Conservation (phyloP, 169 alveolate genomes). For the Babesia gibsoni region DNA sequence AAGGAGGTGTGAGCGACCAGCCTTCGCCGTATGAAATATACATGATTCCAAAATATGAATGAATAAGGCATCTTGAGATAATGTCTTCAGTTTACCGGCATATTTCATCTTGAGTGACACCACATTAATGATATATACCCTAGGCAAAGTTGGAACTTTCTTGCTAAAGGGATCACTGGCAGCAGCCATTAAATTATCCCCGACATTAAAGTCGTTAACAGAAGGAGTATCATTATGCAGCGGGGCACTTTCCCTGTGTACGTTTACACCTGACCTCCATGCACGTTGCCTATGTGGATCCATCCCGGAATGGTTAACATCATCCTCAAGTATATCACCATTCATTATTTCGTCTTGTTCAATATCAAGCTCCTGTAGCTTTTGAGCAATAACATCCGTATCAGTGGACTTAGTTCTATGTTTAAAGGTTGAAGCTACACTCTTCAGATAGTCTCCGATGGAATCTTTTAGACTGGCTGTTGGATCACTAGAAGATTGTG, state of each 20-base stretch:
- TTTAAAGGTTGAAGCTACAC: too few species aligned
- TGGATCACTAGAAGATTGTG: slow-evolving; percentile 28
- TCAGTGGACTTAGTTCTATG: neutral
- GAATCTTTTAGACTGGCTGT: slow-evolving; percentile 22
- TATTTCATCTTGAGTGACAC: slow-evolving; percentile 34
- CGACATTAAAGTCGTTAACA: neutral
- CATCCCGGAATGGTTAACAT: too few species aligned
- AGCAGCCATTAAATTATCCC: neutral
- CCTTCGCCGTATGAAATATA: slow-evolving; percentile 42
- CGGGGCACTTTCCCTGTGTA: neutral
- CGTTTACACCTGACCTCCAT: neutral
- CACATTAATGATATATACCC: slow-evolving; percentile 48
- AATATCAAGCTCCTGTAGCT: neutral
- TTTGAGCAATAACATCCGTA: neutral
- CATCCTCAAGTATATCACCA: neutral
- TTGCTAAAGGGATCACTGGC: slow-evolving; percentile 26
- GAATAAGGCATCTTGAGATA: slow-evolving; percentile 28
- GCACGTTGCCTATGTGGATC: too few species aligned
- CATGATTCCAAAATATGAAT: slow-evolving; percentile 38
- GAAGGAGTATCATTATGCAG: neutral
- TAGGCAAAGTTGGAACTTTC: neutral
- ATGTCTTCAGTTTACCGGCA: slow-evolving; percentile 23
- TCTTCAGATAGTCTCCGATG: neutral
- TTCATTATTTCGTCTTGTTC: neutral
- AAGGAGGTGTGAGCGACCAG: slow-evolving; percentile 40